These are phyloP conservation scores for Arachis hypogaea DNA, from an alignment of 306 rosid genomes.

Conservation along the genomic window DNA sequence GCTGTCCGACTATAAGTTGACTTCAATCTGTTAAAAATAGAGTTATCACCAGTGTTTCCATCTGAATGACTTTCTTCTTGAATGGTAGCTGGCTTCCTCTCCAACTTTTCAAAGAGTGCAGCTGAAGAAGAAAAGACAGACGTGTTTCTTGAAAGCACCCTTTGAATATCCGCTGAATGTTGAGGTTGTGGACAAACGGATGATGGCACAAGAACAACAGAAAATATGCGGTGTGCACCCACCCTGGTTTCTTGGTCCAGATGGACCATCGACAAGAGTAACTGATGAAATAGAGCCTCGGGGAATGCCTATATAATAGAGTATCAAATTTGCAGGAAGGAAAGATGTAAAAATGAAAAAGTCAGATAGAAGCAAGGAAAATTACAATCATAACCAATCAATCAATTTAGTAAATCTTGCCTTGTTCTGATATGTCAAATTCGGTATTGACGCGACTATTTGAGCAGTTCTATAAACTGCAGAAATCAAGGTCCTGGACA, in stretches of 20 bases:
- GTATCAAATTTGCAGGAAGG: slow-evolving; percentile 29
- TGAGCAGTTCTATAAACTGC: slow-evolving; percentile 86
- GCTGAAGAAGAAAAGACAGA: slow-evolving; percentile 97
- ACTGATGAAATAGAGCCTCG: slow-evolving; percentile 90
- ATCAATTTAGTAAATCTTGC: slow-evolving; percentile 54
- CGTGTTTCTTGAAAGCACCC: slow-evolving; percentile 71
- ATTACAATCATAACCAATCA: slow-evolving; percentile 36
- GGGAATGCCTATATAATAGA: slow-evolving; percentile 78
- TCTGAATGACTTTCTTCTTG: slow-evolving; percentile 55
- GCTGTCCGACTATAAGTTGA: slow-evolving; percentile 59
- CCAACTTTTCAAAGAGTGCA: slow-evolving; percentile 85
- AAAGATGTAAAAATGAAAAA: slow-evolving; percentile 34
- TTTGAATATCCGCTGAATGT: slow-evolving; percentile 50
- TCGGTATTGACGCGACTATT: slow-evolving; percentile 92
- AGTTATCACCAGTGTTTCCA: slow-evolving; percentile 43
- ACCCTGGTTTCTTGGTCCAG: slow-evolving; percentile 95
- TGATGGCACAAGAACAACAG: slow-evolving; percentile 95
- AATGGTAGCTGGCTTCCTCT: slow-evolving; percentile 54
- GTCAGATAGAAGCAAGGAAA: slow-evolving; percentile 44
- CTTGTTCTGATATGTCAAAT: slow-evolving; percentile 87
- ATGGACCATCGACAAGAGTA: slow-evolving; percentile 92
- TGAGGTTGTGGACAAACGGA: slow-evolving; percentile 77
- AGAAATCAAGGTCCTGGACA: slow-evolving; percentile 85
- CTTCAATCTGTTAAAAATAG: slow-evolving; percentile 67
- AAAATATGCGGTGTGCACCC: slow-evolving; percentile 91